Evolutionary conservation across 169 alveolate genomes (phyloP).

Genomic region (Plasmodium coatneyi): DNA sequence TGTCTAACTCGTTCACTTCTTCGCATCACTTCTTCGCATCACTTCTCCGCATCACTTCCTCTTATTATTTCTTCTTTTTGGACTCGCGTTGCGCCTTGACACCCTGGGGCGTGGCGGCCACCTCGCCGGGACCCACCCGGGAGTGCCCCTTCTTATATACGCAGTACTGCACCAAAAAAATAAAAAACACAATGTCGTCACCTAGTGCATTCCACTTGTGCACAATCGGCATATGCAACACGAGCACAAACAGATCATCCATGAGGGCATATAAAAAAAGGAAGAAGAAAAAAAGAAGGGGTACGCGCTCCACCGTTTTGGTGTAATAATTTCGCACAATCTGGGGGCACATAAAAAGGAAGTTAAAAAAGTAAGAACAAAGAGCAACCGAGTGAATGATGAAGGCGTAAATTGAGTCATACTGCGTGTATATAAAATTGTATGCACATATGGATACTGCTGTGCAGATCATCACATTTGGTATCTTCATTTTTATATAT

Average conservation of each 20-base stretch:
- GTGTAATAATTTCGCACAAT: slow-evolving; percentile 27
- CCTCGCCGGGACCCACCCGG: neutral
- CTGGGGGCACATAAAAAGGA: slow-evolving; percentile 42
- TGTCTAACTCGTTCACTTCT: neutral
- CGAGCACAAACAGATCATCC: slow-evolving; percentile 29
- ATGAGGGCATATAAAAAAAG: slow-evolving; percentile 19
- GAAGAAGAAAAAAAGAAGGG: slow-evolving; percentile 10
- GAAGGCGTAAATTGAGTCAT: slow-evolving; percentile 24
- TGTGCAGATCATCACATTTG: neutral
- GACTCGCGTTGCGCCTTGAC: neutral
- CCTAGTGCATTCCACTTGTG: slow-evolving; percentile 37
- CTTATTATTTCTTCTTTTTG: neutral
- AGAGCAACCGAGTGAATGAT: slow-evolving; percentile 10
- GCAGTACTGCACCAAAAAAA: slow-evolving; percentile 21
- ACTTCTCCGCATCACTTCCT: neutral
- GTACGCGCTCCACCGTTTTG: neutral
- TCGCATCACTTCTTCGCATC: neutral
- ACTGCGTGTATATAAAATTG: slow-evolving; percentile 16
- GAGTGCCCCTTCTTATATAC: slow-evolving; percentile 29
- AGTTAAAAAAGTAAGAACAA: slow-evolving; percentile 38
- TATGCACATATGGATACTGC: neutral
- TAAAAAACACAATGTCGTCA: slow-evolving; percentile 18
- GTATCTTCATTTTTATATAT: neutral
- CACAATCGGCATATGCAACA: slow-evolving; percentile 16
- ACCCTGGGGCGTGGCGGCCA: neutral